phyloP scores from a whole-genome alignment of 2,329 filamentous ascomycete species.

The Allantophomopsis cytisporea region DNA sequence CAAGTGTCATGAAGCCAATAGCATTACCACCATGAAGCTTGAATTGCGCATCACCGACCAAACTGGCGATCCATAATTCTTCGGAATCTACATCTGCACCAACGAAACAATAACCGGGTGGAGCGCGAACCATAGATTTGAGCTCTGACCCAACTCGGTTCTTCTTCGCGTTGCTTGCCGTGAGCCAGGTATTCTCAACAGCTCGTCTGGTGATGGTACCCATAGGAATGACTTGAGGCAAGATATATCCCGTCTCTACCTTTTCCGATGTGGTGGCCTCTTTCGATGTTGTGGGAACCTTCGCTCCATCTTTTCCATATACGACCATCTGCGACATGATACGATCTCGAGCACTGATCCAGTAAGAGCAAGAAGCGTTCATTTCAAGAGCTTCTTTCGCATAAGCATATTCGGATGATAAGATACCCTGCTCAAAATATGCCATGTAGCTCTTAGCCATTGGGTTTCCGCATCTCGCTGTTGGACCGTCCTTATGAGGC shows the following conservation, averaged over 20 bases:
- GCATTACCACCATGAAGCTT: slow-evolving; percentile 92
- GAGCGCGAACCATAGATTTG: slow-evolving; percentile 92
- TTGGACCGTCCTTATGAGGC: slow-evolving; percentile 88
- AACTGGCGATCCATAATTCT: slow-evolving; percentile 94
- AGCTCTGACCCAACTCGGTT: slow-evolving; percentile 94
- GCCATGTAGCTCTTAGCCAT: slow-evolving; percentile 82
- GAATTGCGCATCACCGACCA: slow-evolving; percentile 90
- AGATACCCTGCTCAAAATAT: slow-evolving; percentile 80
- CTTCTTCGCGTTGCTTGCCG: slow-evolving; percentile 90
- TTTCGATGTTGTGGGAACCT: slow-evolving; percentile 1
- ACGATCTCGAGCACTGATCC: slow-evolving; percentile 89
- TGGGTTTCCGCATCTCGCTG: slow-evolving; percentile 71
- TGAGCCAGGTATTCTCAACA: slow-evolving; percentile 97
- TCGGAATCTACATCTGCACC: slow-evolving; percentile 96
- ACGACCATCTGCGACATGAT: slow-evolving; percentile 96
- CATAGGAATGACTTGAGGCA: slow-evolving; percentile 96
- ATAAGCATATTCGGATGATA: slow-evolving; percentile 79
- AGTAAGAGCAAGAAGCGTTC: slow-evolving; percentile 98
- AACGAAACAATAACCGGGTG: slow-evolving; percentile 82
- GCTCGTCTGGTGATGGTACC: slow-evolving; percentile 89
- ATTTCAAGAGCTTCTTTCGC: slow-evolving; percentile 94
- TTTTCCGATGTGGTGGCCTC: slow-evolving; percentile 5
- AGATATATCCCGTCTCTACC: slow-evolving; percentile 56
- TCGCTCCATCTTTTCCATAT: slow-evolving; percentile 53
- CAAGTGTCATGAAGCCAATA: slow-evolving; percentile 97